Evolutionary conservation across 2,329 filamentous ascomycete species (phyloP).

Genomic region (Orbilia blumenaviensis): DNA sequence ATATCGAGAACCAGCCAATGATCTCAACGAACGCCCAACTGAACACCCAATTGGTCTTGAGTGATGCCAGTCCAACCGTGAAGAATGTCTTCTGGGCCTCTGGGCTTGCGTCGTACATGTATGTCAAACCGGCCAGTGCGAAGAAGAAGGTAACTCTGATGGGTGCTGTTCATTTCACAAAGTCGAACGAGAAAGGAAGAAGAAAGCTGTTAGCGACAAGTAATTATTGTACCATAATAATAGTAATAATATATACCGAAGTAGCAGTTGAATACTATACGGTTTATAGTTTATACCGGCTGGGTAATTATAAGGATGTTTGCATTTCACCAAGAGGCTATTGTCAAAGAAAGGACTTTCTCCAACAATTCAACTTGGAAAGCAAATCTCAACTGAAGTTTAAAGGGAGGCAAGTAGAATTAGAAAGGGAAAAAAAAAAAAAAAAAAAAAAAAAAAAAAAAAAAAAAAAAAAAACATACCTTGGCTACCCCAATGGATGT

Average conservation of each 20-base stretch:
- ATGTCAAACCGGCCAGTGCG: constrained; percentile 34
- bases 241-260: no score
- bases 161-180: constrained; percentile 16
- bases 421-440: no score
- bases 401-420: no score
- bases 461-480: background rate
- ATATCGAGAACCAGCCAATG: constrained; percentile 48
- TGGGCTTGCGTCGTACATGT: constrained; percentile 36
- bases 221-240: no score
- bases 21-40: constrained; percentile 50
- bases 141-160: constrained; percentile 50
- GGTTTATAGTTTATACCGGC: background rate
- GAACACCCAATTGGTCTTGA: constrained; percentile 52
- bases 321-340: no score
- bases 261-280: no score
- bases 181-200: no score
- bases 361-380: no score
- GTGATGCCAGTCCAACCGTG: constrained; percentile 13
- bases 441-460: background rate
- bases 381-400: no score
- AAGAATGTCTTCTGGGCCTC: constrained; percentile 14
- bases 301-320: no score
- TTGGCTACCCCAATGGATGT: constrained; percentile 45
- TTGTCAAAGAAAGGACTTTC: no score
- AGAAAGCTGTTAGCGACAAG: no score